phyloP scores from a whole-genome alignment of 2,329 filamentous ascomycete genomes.

The Beauveria medogensis region DNA sequence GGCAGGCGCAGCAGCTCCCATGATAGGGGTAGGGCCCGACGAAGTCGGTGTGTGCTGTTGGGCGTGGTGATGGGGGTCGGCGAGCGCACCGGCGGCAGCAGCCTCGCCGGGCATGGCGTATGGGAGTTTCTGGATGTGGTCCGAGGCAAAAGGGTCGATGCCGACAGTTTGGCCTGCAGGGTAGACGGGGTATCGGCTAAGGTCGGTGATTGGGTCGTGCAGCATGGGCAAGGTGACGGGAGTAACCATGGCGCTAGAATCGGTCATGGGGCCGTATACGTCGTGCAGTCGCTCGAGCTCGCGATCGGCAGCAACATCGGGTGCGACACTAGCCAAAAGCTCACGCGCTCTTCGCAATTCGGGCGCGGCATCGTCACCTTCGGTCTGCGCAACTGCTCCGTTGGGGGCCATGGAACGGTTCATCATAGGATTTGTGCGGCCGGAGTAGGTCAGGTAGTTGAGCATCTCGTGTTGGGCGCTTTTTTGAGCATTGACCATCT shows the following conservation, averaged over 20 bases:
- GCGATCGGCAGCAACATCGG: slow-evolving; percentile 44
- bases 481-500: slow-evolving; percentile 50
- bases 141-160: slow-evolving; percentile 89
- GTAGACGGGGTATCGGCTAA: slow-evolving; percentile 64
- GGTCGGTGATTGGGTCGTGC: slow-evolving; percentile 47
- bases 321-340: slow-evolving; percentile 43
- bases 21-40: background rate
- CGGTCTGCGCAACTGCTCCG: slow-evolving; percentile 30
- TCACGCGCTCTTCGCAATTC: slow-evolving; percentile 50
- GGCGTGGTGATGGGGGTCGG: slow-evolving; percentile 32
- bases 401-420: slow-evolving; percentile 25
- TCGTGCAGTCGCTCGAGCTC: slow-evolving; percentile 49
- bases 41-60: slow-evolving; percentile 16
- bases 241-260: slow-evolving; percentile 39
- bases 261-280: slow-evolving; percentile 45
- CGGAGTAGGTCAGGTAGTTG: slow-evolving; percentile 42
- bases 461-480: slow-evolving; percentile 51
- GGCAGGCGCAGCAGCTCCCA: slow-evolving; percentile 16
- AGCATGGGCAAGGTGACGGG: slow-evolving; percentile 38
- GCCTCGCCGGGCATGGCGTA: slow-evolving; percentile 63
- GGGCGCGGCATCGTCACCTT: slow-evolving; percentile 41
- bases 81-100: slow-evolving; percentile 25
- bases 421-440: slow-evolving; percentile 29
- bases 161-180: slow-evolving; percentile 85
- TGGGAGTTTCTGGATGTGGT: slow-evolving; percentile 90